Evolutionary conservation across 2,329 filamentous ascomycete genomes (phyloP).

Genomic region (Rosellinia necatrix): DNA sequence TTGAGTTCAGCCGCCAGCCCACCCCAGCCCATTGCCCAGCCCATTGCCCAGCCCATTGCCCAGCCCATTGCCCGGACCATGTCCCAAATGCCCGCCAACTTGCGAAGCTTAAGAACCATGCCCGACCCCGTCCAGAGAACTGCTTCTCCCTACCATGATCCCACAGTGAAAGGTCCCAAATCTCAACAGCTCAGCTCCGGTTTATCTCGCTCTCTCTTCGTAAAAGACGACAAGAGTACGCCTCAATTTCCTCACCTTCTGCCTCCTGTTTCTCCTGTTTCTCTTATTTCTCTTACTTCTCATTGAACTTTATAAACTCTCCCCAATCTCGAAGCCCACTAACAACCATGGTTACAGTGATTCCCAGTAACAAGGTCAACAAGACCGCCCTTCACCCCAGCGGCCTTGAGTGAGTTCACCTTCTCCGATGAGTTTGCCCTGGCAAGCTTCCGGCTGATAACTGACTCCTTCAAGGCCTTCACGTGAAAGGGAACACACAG

Average conservation of each 20-base stretch:
- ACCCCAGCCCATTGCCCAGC: too few relatives aligned
- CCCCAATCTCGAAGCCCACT: conserved; percentile 16
- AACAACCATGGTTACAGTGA: conserved; percentile 47
- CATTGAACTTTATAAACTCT: conserved; percentile 14
- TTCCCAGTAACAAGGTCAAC: conserved; percentile 70
- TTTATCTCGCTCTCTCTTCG: conserved; percentile 39
- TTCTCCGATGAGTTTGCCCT: background rate
- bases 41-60: too few relatives aligned
- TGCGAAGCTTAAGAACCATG: conserved; percentile 42
- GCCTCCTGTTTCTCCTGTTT: background rate
- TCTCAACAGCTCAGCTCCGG: conserved; percentile 47
- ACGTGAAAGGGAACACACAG: conserved; percentile 77
- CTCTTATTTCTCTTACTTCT: background rate
- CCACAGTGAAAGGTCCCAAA: conserved; percentile 49
- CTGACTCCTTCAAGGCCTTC: conserved; percentile 63
- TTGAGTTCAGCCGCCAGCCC: conserved; percentile 34
- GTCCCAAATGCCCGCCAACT: conserved; percentile 28
- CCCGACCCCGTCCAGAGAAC: conserved; percentile 48
- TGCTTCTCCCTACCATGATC: conserved; percentile 51
- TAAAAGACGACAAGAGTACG: conserved; percentile 37
- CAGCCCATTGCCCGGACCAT: too few relatives aligned
- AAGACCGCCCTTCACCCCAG: conserved; percentile 89
- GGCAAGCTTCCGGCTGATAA: conserved; percentile 3
- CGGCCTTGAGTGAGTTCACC: conserved; percentile 78
- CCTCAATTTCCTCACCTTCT: background rate